phyloP scores from a whole-genome alignment of 2,329 filamentous ascomycete species.

The Phaeosphaeriaceae sp. region DNA sequence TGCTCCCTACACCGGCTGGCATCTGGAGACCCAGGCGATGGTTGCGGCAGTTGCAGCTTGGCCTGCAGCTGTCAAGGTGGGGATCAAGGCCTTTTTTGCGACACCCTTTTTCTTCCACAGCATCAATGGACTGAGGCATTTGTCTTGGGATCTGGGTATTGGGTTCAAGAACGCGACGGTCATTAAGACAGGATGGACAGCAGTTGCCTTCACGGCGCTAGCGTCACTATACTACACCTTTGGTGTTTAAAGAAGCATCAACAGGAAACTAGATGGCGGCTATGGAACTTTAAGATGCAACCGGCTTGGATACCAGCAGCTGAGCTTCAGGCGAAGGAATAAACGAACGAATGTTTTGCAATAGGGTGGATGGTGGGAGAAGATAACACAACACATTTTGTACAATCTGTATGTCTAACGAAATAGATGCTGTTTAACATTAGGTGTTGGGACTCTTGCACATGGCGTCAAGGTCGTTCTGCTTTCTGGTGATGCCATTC shows the following conservation, averaged over 20 bases:
- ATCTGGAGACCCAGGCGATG: constrained; percentile 68
- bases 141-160: constrained; percentile 71
- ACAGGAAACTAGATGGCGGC: background rate
- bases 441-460: too few species aligned
- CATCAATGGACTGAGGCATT: constrained; percentile 73
- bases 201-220: constrained; percentile 62
- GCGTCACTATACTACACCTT: constrained; percentile 41
- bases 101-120: constrained; percentile 72
- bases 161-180: constrained; percentile 69
- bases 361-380: background rate
- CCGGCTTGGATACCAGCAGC: too few species aligned
- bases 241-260: constrained; percentile 8
- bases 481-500: too few species aligned
- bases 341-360: background rate
- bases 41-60: constrained; percentile 69
- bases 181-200: constrained; percentile 68
- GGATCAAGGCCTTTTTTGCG: constrained; percentile 64
- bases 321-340: background rate
- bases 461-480: too few species aligned
- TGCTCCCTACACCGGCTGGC: constrained; percentile 75
- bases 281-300: background rate
- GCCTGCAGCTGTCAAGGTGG: constrained; percentile 64
- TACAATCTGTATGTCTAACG: constrained; percentile 15
- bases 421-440: constrained; percentile 5
- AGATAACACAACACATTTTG: constrained; percentile 3